phyloP scores from a whole-genome alignment of 2,329 filamentous ascomycete genomes.

The Claviceps sorghi region DNA sequence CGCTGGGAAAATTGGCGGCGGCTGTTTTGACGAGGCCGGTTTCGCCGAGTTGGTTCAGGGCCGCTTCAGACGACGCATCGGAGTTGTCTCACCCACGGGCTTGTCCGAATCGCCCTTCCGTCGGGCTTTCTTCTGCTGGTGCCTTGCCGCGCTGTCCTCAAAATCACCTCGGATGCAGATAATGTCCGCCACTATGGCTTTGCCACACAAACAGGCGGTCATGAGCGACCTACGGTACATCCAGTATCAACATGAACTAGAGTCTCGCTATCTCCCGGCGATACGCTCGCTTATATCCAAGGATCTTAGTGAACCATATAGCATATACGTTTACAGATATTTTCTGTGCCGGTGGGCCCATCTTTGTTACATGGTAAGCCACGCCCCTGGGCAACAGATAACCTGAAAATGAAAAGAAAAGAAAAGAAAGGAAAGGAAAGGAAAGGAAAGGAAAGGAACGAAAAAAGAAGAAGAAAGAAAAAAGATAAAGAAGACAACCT shows the following conservation, averaged over 20 bases:
- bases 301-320: conserved; percentile 94
- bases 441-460: no score
- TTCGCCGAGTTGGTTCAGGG: background rate
- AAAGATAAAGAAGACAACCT: background rate
- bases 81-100: background rate
- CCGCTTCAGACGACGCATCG: background rate
- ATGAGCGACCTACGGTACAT: conserved; percentile 40
- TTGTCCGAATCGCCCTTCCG: background rate
- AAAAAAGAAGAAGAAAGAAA: no score
- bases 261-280: conserved; percentile 57
- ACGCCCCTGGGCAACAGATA: background rate
- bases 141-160: background rate
- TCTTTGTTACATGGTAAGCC: conserved; percentile 76
- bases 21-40: background rate
- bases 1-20: background rate
- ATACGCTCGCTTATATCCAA: conserved; percentile 90
- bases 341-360: conserved; percentile 97
- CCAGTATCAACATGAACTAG: conserved; percentile 47
- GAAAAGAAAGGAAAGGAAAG: no score
- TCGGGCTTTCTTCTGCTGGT: background rate
- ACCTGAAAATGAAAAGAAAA: background rate
- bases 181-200: conserved; percentile 16
- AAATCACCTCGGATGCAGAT: background rate
- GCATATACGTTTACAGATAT: conserved; percentile 97
- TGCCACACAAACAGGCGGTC: conserved; percentile 19